These are phyloP conservation scores for Aspergillus ochraceus DNA, from an alignment of 2,329 filamentous ascomycete genomes.

Conservation along the genomic window DNA sequence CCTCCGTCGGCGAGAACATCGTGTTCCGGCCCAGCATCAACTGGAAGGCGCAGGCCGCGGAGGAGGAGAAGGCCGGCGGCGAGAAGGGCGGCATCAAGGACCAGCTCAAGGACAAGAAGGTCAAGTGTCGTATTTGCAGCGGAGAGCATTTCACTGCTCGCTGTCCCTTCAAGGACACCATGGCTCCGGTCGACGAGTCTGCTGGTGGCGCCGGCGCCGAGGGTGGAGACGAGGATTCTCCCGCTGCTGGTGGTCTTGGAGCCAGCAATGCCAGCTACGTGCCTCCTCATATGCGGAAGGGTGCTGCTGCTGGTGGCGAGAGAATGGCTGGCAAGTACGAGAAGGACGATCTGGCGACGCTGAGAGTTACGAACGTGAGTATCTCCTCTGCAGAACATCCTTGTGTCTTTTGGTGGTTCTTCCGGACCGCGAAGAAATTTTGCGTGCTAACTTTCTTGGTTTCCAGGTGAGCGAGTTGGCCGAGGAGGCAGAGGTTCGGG, in stretches of 20 bases:
- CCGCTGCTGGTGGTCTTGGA: slow-evolving; percentile 58
- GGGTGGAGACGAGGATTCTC: slow-evolving; percentile 50
- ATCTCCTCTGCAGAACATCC: background rate
- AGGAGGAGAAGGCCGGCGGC: slow-evolving; percentile 53
- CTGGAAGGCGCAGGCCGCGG: slow-evolving; percentile 89
- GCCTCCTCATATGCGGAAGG: slow-evolving; percentile 84
- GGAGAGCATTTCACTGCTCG: slow-evolving; percentile 99
- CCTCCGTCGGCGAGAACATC: slow-evolving; percentile 95
- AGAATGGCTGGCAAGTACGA: slow-evolving; percentile 93
- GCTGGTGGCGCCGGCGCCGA: slow-evolving; percentile 38
- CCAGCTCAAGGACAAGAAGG: slow-evolving; percentile 93
- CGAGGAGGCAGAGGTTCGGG: slow-evolving; percentile 90
- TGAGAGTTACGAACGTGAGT: slow-evolving; percentile 96
- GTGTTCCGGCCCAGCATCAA: slow-evolving; percentile 90
- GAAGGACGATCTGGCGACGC: slow-evolving; percentile 91
- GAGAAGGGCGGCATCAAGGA: slow-evolving; percentile 65
- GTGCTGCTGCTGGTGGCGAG: slow-evolving; percentile 63
- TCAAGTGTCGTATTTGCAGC: slow-evolving; percentile 98
- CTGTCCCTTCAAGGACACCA: slow-evolving; percentile 99
- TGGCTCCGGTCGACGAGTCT: slow-evolving; percentile 67
- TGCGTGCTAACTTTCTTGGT: background rate
- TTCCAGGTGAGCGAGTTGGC: slow-evolving; percentile 88
- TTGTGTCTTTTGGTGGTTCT: background rate
- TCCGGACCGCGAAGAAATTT: background rate
- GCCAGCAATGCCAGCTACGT: slow-evolving; percentile 80